These are phyloP conservation scores for Tulasnella sp. DNA, from an alignment of 768 basidiomycete genomes.

Conservation along the genomic window DNA sequence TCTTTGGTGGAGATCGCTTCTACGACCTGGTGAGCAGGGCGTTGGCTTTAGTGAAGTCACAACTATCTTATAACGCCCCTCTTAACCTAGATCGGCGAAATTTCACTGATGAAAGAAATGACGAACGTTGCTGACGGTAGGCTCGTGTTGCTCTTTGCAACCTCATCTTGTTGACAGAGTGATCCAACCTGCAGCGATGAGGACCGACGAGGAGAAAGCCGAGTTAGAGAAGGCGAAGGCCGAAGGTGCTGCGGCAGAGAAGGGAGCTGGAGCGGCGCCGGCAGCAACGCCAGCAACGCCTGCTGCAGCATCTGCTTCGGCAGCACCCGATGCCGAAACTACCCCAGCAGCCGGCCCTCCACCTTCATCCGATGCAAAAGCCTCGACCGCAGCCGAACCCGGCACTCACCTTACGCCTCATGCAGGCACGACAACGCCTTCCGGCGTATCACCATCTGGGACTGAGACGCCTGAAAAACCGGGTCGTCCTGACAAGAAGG, in stretches of 20 bases:
- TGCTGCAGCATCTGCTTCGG: conserved; percentile 21
- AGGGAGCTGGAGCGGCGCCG: conserved; percentile 15
- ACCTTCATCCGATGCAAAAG: conserved; percentile 12
- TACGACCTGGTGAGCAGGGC: conserved; percentile 64
- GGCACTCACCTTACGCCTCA: conserved; percentile 16
- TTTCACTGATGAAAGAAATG: conserved; percentile 91
- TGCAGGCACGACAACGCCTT: conserved; percentile 2
- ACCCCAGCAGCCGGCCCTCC: conserved; percentile 15
- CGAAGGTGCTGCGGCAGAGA: conserved; percentile 21
- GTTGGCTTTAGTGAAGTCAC: neutral
- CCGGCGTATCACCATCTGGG: conserved; percentile 14
- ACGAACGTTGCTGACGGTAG: conserved; percentile 52
- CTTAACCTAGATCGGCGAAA: conserved; percentile 76
- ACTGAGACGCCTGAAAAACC: conserved; percentile 23
- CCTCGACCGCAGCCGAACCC: conserved; percentile 9
- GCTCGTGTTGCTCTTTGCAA: neutral
- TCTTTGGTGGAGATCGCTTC: conserved; percentile 93
- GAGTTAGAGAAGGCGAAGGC: conserved; percentile 62
- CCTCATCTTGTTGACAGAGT: neutral
- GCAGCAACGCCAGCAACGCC: conserved; percentile 14
- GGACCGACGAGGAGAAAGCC: conserved; percentile 86
- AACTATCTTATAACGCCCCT: conserved; percentile 1
- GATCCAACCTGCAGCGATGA: conserved; percentile 40
- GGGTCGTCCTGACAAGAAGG: conserved; percentile 25
- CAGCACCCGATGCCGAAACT: conserved; percentile 13